Evolutionary conservation across 2,329 filamentous ascomycete genomes (phyloP).

Genomic region (Ceratocystis eucalypticola): DNA sequence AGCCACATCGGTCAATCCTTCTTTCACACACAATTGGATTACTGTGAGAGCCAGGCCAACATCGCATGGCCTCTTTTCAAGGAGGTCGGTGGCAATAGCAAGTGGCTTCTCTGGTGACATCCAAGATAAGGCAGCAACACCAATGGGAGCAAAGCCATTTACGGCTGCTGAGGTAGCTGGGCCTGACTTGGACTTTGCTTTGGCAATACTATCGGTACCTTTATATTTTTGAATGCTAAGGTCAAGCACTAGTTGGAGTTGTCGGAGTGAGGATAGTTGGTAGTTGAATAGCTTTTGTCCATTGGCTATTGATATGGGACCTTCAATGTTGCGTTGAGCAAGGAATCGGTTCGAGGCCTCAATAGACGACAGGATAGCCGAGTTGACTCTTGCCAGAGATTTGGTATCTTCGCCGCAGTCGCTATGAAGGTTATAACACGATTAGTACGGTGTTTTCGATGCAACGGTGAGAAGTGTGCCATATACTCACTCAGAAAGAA

Average conservation of each 20-base stretch:
- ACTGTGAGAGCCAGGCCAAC: slow-evolving; percentile 68
- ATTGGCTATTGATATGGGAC: slow-evolving; percentile 37
- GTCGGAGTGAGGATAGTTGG: slow-evolving; percentile 40
- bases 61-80: slow-evolving; percentile 28
- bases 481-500: slow-evolving; percentile 43
- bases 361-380: slow-evolving; percentile 30
- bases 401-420: slow-evolving; percentile 54
- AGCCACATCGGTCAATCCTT: slow-evolving; percentile 58
- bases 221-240: slow-evolving; percentile 49
- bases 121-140: slow-evolving; percentile 15
- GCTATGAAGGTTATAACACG: slow-evolving; percentile 28
- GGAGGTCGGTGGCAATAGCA: slow-evolving; percentile 13
- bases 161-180: slow-evolving; percentile 9
- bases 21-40: slow-evolving; percentile 65
- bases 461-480: neutral
- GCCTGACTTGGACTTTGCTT: slow-evolving; percentile 5
- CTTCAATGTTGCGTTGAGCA: slow-evolving; percentile 47
- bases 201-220: slow-evolving; percentile 6
- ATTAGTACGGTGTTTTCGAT: neutral
- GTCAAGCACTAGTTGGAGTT: slow-evolving; percentile 47
- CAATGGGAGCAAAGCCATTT: slow-evolving; percentile 17
- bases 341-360: slow-evolving; percentile 49
- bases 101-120: slow-evolving; percentile 10
- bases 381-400: slow-evolving; percentile 54
- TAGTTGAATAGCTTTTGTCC: slow-evolving; percentile 59